Evolutionary conservation across 2,329 filamentous ascomycete species (phyloP), one percentile per base, ranked within the genome.

Genomic region (Aurifilum marmelostoma): DNA sequence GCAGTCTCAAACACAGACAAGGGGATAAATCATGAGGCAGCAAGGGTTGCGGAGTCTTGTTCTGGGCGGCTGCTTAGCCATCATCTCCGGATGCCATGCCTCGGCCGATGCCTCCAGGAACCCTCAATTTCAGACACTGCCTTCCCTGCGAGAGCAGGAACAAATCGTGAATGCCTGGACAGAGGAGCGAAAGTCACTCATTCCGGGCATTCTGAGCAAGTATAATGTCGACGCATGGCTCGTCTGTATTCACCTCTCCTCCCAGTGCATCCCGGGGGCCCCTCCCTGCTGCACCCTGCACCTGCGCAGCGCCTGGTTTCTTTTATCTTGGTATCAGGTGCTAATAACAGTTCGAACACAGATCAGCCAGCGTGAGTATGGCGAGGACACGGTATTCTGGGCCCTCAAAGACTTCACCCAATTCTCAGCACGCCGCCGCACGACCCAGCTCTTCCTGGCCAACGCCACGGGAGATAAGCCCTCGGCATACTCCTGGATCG

Each of bases 381-480:
- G 81, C 69, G 83, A 85, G 72, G 83, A 85, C 67, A 84, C 83
- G 0, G 79, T 82, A 32, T 85, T 85, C 75, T 85, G 83, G 83
- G 82, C 83, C 3, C 78, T 85, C 43, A 85, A 84, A 71, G 75
- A 77, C 27, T 80, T 80, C 6, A 77, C 74, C 8, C 79, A 83
- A 72, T 85, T 85, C 75, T 83, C 82, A 2, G 83, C 84, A 5
- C 80, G 83, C 7, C 80, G 83, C n/a, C 78, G 83, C 47, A 85
- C 84, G 2, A 84, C 84, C 0, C 78, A 83, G 14, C 80, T 87
- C 18, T 85, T 85, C 74, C 75, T 87, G 18, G 80, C 81, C 4
- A 76, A 80, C 39, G 75, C 79, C 9, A 71, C 76, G 4, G 76
- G 72, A 27, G 76, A 74, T 2, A 18, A 73, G 70, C 50, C 71